Evolutionary conservation across 2,329 filamentous ascomycete genomes (phyloP), one percentile per base, ranked within the genome.

Genomic region (Venturia effusa): DNA sequence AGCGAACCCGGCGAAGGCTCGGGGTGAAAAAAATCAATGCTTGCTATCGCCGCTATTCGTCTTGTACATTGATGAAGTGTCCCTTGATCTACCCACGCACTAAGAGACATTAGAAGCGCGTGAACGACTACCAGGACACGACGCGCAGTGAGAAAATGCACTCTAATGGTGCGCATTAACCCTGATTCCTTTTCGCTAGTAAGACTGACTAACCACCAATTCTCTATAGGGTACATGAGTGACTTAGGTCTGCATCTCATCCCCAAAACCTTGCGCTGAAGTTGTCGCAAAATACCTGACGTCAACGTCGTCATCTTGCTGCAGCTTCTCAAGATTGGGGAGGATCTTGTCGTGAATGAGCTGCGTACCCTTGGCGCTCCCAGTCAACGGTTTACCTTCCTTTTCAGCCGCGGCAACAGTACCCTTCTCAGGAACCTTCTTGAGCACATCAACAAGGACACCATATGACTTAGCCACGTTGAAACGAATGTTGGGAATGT

Each of bases 401-500:
- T 96, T 94, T 77, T 97, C 91, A 66, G 95, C 77, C 62, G 90
- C 86, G 73, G 88, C 86, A 67, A 97, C 82, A 17, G 93, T 97
- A 66, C 92, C 92, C 72, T 94, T 83, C 63, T 92, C 89, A 2
- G 94, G 93, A 64, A 99, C 83, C 70, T 91, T 89, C 77, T 93
- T 92, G 72, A 99, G 83, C n/a, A 92, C 92, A 69, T 89, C 87
- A 71, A 97, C 92, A 65, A 99, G 81, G 61, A 94, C 88, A 27
- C 87, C 86, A 74, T 97, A 99, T 59, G 94, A 97, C 81, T 99
- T 99, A 70, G 94, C 94, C 59, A 99, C 94, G 76, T 99, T 99
- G 84, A 99, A 99, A 61, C 94, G 91, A 74, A 99, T 99, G 79
- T 99, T 99, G 69, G 94, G 94, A 67, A 99, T 99, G 55, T 95